Evolutionary conservation across 106 monocot genomes (phyloP), one percentile per base, ranked within the genome.

Genomic region (Xerophyta viscosa): DNA sequence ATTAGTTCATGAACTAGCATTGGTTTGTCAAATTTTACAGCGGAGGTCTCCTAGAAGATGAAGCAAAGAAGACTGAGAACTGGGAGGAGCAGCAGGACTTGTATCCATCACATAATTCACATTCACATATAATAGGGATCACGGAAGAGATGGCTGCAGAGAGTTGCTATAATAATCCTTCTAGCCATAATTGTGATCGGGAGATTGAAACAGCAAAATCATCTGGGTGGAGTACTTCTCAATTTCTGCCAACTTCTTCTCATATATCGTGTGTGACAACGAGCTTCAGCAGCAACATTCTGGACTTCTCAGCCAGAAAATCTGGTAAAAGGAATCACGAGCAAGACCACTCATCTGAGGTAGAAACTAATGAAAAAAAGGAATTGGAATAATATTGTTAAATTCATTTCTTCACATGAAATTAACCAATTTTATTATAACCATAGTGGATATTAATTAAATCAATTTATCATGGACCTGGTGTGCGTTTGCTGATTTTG

Each of bases 311-410:
- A 12, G 76, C 54, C 71, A 62, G 27, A 50, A 69, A 68, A 31
- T 15, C 64, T 14, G 73, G 75, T 19, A 62, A 29, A 20, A 88
- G 46, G 31, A 57, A 57, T 49, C 69, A 64, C 24, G 61, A 62
- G 20, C 64, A 63, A 23, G 83, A 80, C 36, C 61, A 67, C 52
- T 80, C 82, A 49, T 71, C 78, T 56, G 88, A 94, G 81, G 94
- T 88, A 46, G 57, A 31, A 27, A 53, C 25, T 20, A 29, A 2
- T 27, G 1, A 10, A 2, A 15, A 2, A 2, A 2, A 17, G n/a
- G n/a, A n/a, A n/a, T n/a, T n/a, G n/a, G n/a, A n/a, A n/a, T n/a
- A n/a, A n/a, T n/a, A n/a, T n/a, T n/a, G n/a, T n/a, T n/a, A n/a
- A n/a, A n/a, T n/a, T n/a, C n/a, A n/a, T n/a, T n/a, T n/a, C n/a